phyloP scores from a whole-genome alignment of 2,329 filamentous ascomycete genomes.

The Aspergillus tanneri region DNA sequence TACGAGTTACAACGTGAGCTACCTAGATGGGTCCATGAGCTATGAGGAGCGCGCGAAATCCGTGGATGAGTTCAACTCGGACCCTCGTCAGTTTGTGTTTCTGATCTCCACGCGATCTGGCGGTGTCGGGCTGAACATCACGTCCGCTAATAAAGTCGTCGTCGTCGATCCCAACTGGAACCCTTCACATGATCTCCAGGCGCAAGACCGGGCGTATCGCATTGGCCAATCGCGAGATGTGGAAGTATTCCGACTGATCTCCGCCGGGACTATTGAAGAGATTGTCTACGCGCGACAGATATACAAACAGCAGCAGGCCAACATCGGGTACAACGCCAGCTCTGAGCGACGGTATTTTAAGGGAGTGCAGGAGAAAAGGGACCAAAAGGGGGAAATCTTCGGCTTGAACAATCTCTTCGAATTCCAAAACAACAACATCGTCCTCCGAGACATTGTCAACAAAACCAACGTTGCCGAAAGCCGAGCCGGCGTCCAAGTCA shows the following conservation, averaged over 20 bases:
- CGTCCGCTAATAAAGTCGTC: conserved; percentile 95
- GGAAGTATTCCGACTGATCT: conserved; percentile 90
- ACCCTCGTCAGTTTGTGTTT: conserved; percentile 87
- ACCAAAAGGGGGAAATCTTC: conserved; percentile 90
- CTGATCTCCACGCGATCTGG: conserved; percentile 92
- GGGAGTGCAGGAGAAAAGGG: conserved; percentile 80
- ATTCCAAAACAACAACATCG: conserved; percentile 73
- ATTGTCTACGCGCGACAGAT: conserved; percentile 96
- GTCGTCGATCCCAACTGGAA: conserved; percentile 99
- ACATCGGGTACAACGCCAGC: conserved; percentile 92
- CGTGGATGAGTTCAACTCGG: conserved; percentile 89
- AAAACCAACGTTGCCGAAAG: conserved; percentile 97
- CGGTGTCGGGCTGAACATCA: conserved; percentile 93
- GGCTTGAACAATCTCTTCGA: conserved; percentile 83
- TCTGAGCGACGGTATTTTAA: conserved; percentile 93
- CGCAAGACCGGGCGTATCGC: conserved; percentile 92
- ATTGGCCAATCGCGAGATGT: conserved; percentile 92
- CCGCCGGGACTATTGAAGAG: conserved; percentile 90
- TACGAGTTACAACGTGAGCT: conserved; percentile 87
- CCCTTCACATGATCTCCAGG: conserved; percentile 88
- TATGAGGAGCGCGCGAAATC: conserved; percentile 79
- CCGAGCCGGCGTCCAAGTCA: conserved; percentile 75
- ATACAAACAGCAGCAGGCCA: conserved; percentile 98
- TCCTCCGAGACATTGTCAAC: conserved; percentile 94
- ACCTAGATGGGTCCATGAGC: conserved; percentile 79